Percentiles rank a stretch among this genome's conserved stretches.
These are phyloP conservation scores for Coniochaeta prunicola DNA, from an alignment of 2,329 filamentous ascomycete genomes.

Conservation along the genomic window DNA sequence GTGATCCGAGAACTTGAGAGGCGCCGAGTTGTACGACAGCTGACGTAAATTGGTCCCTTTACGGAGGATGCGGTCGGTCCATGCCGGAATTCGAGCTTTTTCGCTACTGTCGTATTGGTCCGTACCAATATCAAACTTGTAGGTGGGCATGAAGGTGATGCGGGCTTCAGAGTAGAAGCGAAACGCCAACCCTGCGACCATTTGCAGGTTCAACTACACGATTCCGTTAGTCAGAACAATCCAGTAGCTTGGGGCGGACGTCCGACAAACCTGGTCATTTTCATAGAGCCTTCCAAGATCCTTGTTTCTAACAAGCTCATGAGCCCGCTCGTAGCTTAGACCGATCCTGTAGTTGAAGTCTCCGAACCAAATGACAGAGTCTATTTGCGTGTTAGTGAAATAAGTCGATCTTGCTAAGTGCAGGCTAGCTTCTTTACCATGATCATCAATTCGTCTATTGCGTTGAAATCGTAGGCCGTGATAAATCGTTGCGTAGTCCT, in stretches of 20 bases:
- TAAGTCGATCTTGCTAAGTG: neutral
- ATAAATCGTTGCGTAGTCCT: constrained; percentile 85
- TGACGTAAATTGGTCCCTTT: constrained; percentile 81
- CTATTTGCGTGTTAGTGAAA: constrained; percentile 25
- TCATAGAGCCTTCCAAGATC: constrained; percentile 78
- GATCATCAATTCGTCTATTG: constrained; percentile 85
- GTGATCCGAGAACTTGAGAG: constrained; percentile 87
- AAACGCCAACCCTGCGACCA: constrained; percentile 87
- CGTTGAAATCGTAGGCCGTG: constrained; percentile 84
- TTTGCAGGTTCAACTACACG: constrained; percentile 77
- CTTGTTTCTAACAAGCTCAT: constrained; percentile 61
- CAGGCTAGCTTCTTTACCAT: constrained; percentile 43
- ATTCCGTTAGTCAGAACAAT: neutral
- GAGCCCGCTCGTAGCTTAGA: constrained; percentile 68
- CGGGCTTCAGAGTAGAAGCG: constrained; percentile 85
- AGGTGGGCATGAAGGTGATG: constrained; percentile 87
- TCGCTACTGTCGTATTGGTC: constrained; percentile 89
- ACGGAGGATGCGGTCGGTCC: constrained; percentile 89
- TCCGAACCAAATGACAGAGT: constrained; percentile 85
- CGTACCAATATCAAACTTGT: constrained; percentile 86
- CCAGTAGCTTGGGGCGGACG: neutral
- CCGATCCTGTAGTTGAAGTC: constrained; percentile 99
- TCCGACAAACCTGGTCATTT: constrained; percentile 69
- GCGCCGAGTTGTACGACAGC: constrained; percentile 72
- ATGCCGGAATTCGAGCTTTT: constrained; percentile 90